Evolutionary conservation across 2,329 filamentous ascomycete species (phyloP).

Genomic region (Epichloe sp.): DNA sequence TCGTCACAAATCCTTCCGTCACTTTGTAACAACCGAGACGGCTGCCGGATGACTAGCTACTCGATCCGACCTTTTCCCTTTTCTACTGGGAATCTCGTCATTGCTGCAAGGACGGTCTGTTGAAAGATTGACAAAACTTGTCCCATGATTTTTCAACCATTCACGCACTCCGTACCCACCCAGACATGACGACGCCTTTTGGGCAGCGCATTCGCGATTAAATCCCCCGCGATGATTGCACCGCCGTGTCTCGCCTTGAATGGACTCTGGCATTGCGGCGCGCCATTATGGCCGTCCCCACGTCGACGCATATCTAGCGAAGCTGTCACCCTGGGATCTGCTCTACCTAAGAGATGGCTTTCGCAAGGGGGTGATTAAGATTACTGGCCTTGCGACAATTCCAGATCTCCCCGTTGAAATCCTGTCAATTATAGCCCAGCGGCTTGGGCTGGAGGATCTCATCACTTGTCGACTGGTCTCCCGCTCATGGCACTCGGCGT

Average conservation of each 20-base stretch:
- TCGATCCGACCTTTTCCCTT: too few relatives aligned
- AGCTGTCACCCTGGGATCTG: constrained; percentile 16
- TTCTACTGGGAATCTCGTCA: too few relatives aligned
- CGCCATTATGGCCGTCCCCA: background rate
- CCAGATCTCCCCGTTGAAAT: constrained; percentile 17
- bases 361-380: constrained; percentile 5
- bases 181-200: too few relatives aligned
- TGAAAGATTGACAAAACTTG: too few relatives aligned
- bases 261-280: background rate
- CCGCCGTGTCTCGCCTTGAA: background rate
- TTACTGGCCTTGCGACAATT: constrained; percentile 14
- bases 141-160: too few relatives aligned
- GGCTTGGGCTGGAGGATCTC: constrained; percentile 14
- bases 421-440: constrained; percentile 10
- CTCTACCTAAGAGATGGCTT: constrained; percentile 14
- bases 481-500: constrained; percentile 13
- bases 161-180: too few relatives aligned
- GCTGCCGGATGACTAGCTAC: too few relatives aligned
- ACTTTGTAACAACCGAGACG: too few relatives aligned
- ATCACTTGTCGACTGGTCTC: constrained; percentile 14
- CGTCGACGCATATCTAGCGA: constrained; percentile 13
- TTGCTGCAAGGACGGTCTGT: too few relatives aligned
- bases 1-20: too few relatives aligned
- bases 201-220: too few relatives aligned
- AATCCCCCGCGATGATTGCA: too few relatives aligned